These are phyloP conservation scores for Fusarium verticillioides DNA, from an alignment of 2,329 filamentous ascomycete species.

Conservation along the genomic window DNA sequence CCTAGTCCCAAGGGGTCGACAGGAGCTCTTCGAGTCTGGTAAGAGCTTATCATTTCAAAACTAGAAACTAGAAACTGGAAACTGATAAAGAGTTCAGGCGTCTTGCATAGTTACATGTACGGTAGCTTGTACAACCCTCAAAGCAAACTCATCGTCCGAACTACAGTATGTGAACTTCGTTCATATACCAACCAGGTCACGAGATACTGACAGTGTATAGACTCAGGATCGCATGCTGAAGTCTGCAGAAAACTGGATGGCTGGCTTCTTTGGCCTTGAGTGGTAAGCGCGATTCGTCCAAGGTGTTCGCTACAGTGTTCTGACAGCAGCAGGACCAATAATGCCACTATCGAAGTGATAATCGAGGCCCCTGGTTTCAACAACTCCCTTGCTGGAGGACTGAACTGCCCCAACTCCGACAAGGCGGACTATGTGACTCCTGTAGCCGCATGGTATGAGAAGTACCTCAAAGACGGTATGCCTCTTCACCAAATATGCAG, in stretches of 20 bases:
- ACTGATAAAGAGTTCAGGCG: slow-evolving; percentile 54
- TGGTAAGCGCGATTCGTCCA: slow-evolving; percentile 56
- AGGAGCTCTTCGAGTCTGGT: slow-evolving; percentile 76
- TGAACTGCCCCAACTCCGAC: slow-evolving; percentile 72
- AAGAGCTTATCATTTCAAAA: slow-evolving; percentile 4
- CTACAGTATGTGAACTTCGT: slow-evolving; percentile 59
- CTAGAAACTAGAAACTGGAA: neutral
- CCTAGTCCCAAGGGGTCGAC: slow-evolving; percentile 76
- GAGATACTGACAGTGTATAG: slow-evolving; percentile 43
- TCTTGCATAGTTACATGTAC: slow-evolving; percentile 79
- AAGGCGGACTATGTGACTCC: slow-evolving; percentile 65
- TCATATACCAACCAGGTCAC: too few relatives aligned
- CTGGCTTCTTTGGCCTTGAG: slow-evolving; percentile 80
- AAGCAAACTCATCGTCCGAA: slow-evolving; percentile 78
- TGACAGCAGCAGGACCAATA: slow-evolving; percentile 63
- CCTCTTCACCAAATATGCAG: neutral
- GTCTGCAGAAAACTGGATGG: slow-evolving; percentile 80
- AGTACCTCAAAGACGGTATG: slow-evolving; percentile 71
- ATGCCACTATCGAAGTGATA: slow-evolving; percentile 77
- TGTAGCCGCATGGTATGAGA: slow-evolving; percentile 66
- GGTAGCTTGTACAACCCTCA: slow-evolving; percentile 76
- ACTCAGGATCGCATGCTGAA: slow-evolving; percentile 83
- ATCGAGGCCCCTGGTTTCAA: slow-evolving; percentile 74
- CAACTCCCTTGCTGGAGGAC: slow-evolving; percentile 75
- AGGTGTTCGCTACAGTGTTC: neutral